Evolutionary conservation across 164 flowering plant genomes (phyloP), one percentile per base, ranked within the genome.

Genomic region (Taxillus chinensis): DNA sequence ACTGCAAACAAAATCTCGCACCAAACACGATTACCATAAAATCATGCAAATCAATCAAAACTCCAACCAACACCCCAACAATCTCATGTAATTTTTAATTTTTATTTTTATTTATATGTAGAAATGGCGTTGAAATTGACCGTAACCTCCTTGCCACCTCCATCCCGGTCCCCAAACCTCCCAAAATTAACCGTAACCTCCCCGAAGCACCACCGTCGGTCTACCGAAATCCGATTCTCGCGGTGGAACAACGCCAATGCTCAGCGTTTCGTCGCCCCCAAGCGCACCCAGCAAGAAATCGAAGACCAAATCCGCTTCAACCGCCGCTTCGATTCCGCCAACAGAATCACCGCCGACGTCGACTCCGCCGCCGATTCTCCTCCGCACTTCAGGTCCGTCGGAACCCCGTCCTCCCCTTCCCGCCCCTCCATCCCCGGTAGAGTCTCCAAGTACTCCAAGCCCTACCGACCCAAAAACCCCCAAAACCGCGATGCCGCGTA

Each of bases 231-330:
- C 62, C 85, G 84, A 6, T 86, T 87, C 75, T 78, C 98, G 5
- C 84, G 95, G 16, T 92, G 98, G 98, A 80, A 85, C 83, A 87
- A 90, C 85, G 87, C 95, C 71, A 83, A 84, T 79, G 92, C 89
- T 59, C 78, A 80, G 67, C 65, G 72, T 60, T 82, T 80, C 83
- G 52, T 66, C 66, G 69, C 65, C 48, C 82, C 67, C 2, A 66
- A 73, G 14, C 83, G 87, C 63, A 63, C 71, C 37, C 87, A 76
- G 65, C 55, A 92, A 39, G 82, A 87, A 66, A 80, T 87, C 63
- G 96, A 92, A 71, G 90, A 79, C 70, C 85, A 89, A 10, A 71
- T 87, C 67, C 95, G 88, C 69, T 77, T 77, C 41, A 54, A 69
- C 14, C 81, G 83, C 61, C 89, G 92, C 15, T 83, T 71, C 68